Conservation (phyloP, 768 basidiomycete genomes). For the Mycena haematopus region DNA sequence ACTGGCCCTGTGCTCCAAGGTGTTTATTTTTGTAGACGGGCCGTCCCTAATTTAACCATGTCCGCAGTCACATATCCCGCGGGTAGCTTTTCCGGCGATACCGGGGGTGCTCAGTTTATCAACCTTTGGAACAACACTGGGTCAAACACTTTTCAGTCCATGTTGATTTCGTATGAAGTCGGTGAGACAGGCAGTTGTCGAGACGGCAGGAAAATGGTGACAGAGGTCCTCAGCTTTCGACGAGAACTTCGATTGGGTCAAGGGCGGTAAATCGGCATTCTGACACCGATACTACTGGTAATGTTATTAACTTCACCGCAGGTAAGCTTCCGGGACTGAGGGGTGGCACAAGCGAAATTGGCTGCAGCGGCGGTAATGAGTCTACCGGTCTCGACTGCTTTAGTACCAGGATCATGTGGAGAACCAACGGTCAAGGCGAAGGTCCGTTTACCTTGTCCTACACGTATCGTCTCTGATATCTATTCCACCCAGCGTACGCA, state of each 20-base stretch:
- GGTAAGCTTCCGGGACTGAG: constrained; percentile 68
- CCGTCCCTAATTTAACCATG: background rate
- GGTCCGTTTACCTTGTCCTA: constrained; percentile 47
- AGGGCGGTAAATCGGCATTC: constrained; percentile 42
- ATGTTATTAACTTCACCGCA: background rate
- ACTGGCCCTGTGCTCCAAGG: constrained; percentile 45
- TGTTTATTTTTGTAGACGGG: background rate
- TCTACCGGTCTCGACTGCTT: constrained; percentile 75
- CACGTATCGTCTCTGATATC: constrained; percentile 7
- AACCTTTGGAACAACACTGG: constrained; percentile 71
- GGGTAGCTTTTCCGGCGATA: constrained; percentile 62
- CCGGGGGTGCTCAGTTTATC: constrained; percentile 73
- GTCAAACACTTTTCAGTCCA: constrained; percentile 62
- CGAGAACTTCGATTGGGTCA: constrained; percentile 68
- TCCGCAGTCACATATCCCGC: constrained; percentile 59
- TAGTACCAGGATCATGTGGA: constrained; percentile 80
- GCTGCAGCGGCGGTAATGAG: constrained; percentile 73
- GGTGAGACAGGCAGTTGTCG: background rate
- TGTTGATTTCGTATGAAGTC: constrained; percentile 78
- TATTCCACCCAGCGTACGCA: constrained; percentile 67
- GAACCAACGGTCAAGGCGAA: constrained; percentile 68
- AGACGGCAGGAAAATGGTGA: background rate
- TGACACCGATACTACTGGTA: background rate
- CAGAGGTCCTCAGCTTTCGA: constrained; percentile 55
- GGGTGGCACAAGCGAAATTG: constrained; percentile 66